These are phyloP conservation scores for Elsinoe arachidis DNA, from an alignment of 2,329 filamentous ascomycete genomes.

Conservation along the genomic window DNA sequence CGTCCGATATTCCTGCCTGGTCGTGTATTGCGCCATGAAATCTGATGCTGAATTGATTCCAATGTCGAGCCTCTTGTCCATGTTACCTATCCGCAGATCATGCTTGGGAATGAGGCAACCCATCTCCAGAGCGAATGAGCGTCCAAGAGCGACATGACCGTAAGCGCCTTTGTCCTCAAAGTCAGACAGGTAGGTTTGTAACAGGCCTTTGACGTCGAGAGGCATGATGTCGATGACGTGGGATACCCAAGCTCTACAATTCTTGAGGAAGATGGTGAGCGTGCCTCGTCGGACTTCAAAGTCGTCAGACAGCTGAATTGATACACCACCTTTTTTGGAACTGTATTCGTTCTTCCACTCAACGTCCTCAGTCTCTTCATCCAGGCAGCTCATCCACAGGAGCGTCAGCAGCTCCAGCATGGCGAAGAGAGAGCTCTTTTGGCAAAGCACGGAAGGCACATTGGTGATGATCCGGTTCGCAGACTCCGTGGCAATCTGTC, in stretches of 20 bases:
- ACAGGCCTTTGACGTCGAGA: conserved; percentile 83
- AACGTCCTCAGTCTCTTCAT: conserved; percentile 90
- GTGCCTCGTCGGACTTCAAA: conserved; percentile 74
- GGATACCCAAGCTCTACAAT: conserved; percentile 72
- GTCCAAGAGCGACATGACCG: conserved; percentile 81
- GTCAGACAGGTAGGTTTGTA: conserved; percentile 94
- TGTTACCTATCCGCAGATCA: conserved; percentile 75
- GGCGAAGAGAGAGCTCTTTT: conserved; percentile 83
- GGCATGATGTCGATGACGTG: conserved; percentile 76
- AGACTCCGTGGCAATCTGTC: conserved; percentile 73
- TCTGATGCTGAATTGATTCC: conserved; percentile 88
- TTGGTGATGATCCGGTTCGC: conserved; percentile 78
- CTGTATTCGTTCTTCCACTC: conserved; percentile 74
- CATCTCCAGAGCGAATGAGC: conserved; percentile 91
- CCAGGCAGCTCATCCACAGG: conserved; percentile 91
- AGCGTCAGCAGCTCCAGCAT: conserved; percentile 84
- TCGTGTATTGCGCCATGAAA: conserved; percentile 94
- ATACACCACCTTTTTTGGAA: conserved; percentile 68
- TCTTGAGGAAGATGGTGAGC: conserved; percentile 65
- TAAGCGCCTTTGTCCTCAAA: conserved; percentile 87
- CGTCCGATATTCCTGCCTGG: conserved; percentile 89
- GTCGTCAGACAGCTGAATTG: conserved; percentile 87
- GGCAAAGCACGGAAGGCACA: conserved; percentile 82
- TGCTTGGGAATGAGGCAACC: conserved; percentile 76
- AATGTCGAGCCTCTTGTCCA: conserved; percentile 64